Conservation (phyloP, 805 yeast genomes). For the Yarrowia deformans region DNA sequence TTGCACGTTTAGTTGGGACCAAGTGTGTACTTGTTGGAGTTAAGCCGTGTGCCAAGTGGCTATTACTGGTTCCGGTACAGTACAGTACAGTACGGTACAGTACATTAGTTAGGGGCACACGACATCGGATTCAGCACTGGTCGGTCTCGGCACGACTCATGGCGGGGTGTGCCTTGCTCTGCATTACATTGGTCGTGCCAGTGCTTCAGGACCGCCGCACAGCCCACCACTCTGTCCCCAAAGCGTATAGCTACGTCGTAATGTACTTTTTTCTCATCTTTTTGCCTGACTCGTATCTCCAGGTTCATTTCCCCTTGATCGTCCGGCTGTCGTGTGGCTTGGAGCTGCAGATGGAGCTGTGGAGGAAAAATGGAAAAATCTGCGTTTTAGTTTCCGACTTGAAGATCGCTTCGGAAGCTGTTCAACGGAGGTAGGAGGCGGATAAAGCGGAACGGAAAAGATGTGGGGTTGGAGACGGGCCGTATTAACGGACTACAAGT, state of each 20-base stretch:
- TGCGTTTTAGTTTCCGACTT: background rate
- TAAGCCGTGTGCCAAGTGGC: background rate
- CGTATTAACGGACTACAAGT: background rate
- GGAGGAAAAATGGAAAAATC: background rate
- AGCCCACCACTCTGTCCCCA: background rate
- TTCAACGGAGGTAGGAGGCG: background rate
- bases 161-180: no score
- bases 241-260: background rate
- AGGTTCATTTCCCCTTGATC: constrained; percentile 35
- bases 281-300: constrained; percentile 29
- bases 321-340: constrained; percentile 32
- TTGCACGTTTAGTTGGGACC: background rate
- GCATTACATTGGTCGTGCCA: no score
- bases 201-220: background rate
- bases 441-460: background rate
- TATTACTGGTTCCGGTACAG: no score
- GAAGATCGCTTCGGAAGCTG: background rate
- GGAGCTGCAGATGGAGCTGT: background rate
- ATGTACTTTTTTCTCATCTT: background rate
- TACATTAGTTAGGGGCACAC: background rate
- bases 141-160: no score
- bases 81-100: no score
- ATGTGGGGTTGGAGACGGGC: background rate
- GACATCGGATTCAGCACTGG: no score
- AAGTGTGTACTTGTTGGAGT: background rate